Conservation (phyloP, 1,284 basidiomycete genomes). For the Cystobasidium slooffiae region DNA sequence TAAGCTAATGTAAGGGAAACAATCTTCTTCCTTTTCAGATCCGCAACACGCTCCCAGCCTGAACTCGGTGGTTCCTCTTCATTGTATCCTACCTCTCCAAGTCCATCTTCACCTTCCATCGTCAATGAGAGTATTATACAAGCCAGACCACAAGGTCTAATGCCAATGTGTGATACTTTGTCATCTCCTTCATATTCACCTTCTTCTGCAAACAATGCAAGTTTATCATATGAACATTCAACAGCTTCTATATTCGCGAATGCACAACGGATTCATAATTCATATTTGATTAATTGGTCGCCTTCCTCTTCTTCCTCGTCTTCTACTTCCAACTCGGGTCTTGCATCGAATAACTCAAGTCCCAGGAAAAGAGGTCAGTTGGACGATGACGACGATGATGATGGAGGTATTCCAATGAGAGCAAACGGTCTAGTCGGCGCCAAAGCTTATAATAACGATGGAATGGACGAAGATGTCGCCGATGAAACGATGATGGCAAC, state of each 20-base stretch:
- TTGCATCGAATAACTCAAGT: neutral
- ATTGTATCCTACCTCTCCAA: neutral
- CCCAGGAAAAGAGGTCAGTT: conserved; percentile 10
- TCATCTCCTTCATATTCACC: neutral
- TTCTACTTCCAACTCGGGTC: neutral
- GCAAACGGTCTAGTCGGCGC: conserved; percentile 6
- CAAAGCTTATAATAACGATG: neutral
- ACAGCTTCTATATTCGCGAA: conserved; percentile 6
- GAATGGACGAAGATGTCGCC: neutral
- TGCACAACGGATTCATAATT: neutral
- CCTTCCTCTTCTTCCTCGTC: neutral
- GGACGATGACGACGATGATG: neutral
- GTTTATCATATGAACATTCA: conserved; percentile 10
- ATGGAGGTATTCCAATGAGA: neutral
- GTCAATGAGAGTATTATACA: no score
- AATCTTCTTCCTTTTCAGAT: no score
- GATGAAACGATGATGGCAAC: neutral
- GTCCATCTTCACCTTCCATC: neutral
- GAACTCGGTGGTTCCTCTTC: neutral
- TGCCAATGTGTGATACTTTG: conserved; percentile 18
- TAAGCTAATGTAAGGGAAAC: no score
- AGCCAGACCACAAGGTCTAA: neutral
- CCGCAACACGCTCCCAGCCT: conserved; percentile 1
- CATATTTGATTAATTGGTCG: neutral
- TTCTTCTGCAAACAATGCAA: neutral